Base-by-base conservation (phyloP, 352 stramenopile genomes). In the Phytophthora foliorum region DNA sequence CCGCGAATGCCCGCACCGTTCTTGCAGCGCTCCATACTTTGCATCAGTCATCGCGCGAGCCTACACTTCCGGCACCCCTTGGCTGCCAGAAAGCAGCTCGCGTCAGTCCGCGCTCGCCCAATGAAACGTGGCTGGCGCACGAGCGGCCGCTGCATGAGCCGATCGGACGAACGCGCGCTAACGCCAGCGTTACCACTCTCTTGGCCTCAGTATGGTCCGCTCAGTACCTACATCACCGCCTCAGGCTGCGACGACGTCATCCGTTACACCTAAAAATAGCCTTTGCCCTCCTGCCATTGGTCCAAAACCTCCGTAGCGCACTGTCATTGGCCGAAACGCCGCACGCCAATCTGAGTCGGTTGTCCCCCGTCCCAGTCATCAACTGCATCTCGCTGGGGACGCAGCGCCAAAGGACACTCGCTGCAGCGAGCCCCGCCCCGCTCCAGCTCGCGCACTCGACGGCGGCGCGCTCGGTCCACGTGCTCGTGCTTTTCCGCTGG, bases 221-320 rank as follows among this genome's bases (percentile, higher is more conserved):
- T 8, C 41, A 6, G 17, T 36, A 45, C 49, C 49, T 42, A 57
- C 31, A 46, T 6, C n/a, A n/a, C 19, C 4, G 29, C 48, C 31
- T 58, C 21, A 48, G 34, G 57, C 51, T 32, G 31, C 22, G 17
- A 32, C 55, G 50, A 53, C 32, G 21, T 11, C 29, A 63, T 72
- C 65, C 67, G 67, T 75, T 75, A 63, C 61, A 38, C 19, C 39
- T 25, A 63, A 63, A 76, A 66, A 69, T 73, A 76, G 53, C n/a
- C 21, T 11, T 6, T 17, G 21, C 32, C n/a, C 6, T 39, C 14
- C 10, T 36, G n/a, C 11, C 10, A 70, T 70, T 70, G 36, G 63
- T 38, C 13, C 14, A 63, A 58, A 59, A 2, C 2, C 25, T 0
- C 36, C 36, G 36, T 36, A 11, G 3, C 22, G 1, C 29, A 2